Evolutionary conservation across 2,329 filamentous ascomycete species (phyloP), one percentile per base, ranked within the genome.

Genomic region (Dactylellina cionopaga): DNA sequence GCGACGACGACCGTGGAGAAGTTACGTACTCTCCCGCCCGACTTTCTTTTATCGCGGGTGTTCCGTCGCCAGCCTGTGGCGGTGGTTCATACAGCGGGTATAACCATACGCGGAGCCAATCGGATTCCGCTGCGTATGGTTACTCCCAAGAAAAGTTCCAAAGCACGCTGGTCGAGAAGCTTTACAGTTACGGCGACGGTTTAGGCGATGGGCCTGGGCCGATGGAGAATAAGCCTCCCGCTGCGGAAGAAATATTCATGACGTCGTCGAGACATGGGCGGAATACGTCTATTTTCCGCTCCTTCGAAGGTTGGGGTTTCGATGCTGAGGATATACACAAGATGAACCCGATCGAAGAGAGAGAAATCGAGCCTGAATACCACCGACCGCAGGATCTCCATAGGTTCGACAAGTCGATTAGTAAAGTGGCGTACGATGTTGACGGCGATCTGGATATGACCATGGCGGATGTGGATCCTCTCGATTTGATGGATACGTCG

Each of bases 281-380:
- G n/a, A 59, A 59, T 24, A 72, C 66, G 3, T 64, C 66, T 7
- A 49, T 64, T 1, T 72, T 52, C 13, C 58, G 51, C 17, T 65
- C 66, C 5, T 72, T 65, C 22, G 66, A 64, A 41, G 66, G 66
- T 7, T 72, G 66, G 66, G 58, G 51, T 3, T 72, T 72, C 15
- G 52, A 64, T 17, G 19, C 66, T 39, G 58, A 72, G 10, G 58
- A 72, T 13, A 22, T 64, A 13, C 46, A 59, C 19, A 37, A 46
- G 33, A 72, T 72, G 66, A 59, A 72, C 52, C 66, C 66, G 3
- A 72, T 51, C 2, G 58, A 64, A 15, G 51, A 51, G 10, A 58
- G 46, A 27, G 58, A 52, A 25, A 31, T 52, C 31, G 56, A 56
- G 37, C 31, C 44, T 11, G 37, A 31, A 6, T n/a, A 9, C 44